phyloP scores from a whole-genome alignment of 441 rosid genomes.

The Syzygium malaccense region DNA sequence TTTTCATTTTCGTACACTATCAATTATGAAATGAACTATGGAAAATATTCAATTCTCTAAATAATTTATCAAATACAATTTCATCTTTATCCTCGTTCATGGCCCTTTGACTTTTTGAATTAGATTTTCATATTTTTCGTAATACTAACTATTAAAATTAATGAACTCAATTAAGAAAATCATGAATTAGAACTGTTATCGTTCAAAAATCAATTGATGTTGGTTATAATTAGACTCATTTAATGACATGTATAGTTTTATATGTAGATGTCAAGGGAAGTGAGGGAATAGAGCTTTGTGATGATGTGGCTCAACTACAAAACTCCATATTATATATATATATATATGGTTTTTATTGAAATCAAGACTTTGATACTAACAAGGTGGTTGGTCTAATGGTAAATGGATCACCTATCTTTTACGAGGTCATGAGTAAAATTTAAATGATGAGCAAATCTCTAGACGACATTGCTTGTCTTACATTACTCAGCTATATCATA shows the following conservation, averaged over 20 bases:
- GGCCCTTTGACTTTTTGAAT: background rate
- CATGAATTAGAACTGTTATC: background rate
- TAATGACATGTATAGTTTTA: background rate
- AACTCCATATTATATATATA: background rate
- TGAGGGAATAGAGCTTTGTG: background rate
- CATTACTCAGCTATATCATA: background rate
- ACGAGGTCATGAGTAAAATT: background rate
- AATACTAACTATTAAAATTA: background rate
- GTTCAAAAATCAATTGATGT: background rate
- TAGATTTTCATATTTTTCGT: background rate
- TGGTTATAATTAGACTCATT: background rate
- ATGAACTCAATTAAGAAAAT: background rate
- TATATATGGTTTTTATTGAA: too few relatives aligned
- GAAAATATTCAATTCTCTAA: background rate
- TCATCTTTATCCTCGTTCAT: background rate
- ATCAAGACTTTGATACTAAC: background rate
- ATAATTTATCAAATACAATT: background rate
- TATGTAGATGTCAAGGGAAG: background rate
- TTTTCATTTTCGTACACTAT: background rate
- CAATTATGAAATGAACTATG: background rate
- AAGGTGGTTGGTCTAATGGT: background rate
- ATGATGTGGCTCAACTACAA: background rate
- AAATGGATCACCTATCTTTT: background rate
- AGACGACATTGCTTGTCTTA: background rate
- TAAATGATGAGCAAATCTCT: background rate